Evolutionary conservation across 2,329 filamentous ascomycete species (phyloP).

Genomic region (Stagonosporopsis tanaceti): DNA sequence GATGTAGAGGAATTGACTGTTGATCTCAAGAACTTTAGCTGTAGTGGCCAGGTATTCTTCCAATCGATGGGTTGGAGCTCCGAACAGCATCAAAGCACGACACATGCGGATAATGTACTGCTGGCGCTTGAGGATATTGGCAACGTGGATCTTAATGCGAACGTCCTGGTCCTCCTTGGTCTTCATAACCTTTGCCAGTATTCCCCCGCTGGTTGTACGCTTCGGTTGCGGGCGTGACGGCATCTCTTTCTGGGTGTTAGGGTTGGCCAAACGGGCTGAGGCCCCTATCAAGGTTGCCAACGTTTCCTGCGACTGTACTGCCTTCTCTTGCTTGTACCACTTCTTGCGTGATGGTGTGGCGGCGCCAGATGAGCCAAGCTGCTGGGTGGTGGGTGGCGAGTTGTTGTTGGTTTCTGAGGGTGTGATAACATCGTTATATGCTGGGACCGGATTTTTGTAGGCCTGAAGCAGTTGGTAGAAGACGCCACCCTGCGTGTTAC

Average conservation of each 20-base stretch:
- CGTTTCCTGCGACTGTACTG: conserved; percentile 38
- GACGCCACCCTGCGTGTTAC: conserved; percentile 40
- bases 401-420: conserved; percentile 28
- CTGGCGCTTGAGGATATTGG: conserved; percentile 77
- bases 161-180: conserved; percentile 58
- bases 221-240: conserved; percentile 30
- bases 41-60: conserved; percentile 92
- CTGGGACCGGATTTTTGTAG: conserved; percentile 36
- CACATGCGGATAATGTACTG: conserved; percentile 87
- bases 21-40: conserved; percentile 82
- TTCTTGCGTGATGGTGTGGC: conserved; percentile 39
- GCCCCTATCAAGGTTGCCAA: conserved; percentile 42
- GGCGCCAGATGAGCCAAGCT: conserved; percentile 31
- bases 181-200: conserved; percentile 39
- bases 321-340: conserved; percentile 43
- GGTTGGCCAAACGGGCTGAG: conserved; percentile 40
- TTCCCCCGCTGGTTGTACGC: conserved; percentile 32
- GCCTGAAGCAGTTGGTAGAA: conserved; percentile 45
- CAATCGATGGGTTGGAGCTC: conserved; percentile 87
- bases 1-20: conserved; percentile 87
- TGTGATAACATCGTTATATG: conserved; percentile 6
- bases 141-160: conserved; percentile 66
- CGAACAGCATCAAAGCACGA: conserved; percentile 84
- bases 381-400: conserved; percentile 20
- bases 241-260: conserved; percentile 30